phyloP scores from a whole-genome alignment of 768 basidiomycete species.

The Leccinum fibrillosum region DNA sequence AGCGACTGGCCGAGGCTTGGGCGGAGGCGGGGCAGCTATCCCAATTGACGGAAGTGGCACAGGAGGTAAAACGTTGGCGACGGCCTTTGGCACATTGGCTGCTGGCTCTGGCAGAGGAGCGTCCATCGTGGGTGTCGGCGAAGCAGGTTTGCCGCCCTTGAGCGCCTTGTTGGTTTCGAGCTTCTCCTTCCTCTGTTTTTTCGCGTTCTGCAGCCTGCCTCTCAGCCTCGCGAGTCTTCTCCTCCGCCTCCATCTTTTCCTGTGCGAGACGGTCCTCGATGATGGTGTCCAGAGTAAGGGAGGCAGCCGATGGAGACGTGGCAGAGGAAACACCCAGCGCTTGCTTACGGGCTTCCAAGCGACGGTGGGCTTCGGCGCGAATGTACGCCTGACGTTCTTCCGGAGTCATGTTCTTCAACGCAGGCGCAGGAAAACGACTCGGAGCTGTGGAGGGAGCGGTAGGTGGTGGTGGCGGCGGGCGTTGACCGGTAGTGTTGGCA shows the following conservation, averaged over 20 bases:
- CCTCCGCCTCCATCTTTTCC: conserved; percentile 80
- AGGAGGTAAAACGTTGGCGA: no score
- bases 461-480: conserved; percentile 2
- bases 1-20: conserved; percentile 23
- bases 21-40: conserved; percentile 37
- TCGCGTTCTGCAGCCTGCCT: conserved; percentile 80
- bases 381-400: conserved; percentile 80
- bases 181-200: conserved; percentile 59
- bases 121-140: conserved; percentile 42
- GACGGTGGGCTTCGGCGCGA: conserved; percentile 73
- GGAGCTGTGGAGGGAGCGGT: conserved; percentile 37
- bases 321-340: conserved; percentile 70
- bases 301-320: conserved; percentile 31
- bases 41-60: conserved; percentile 28
- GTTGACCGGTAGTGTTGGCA: no score
- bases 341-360: conserved; percentile 81
- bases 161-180: conserved; percentile 72
- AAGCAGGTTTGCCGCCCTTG: conserved; percentile 44
- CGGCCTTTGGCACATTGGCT: conserved; percentile 24
- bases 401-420: conserved; percentile 73
- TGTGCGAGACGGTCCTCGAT: conserved; percentile 83
- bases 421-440: conserved; percentile 55
- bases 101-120: conserved; percentile 39
- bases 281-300: conserved; percentile 63
- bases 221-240: conserved; percentile 76